Conservation (phyloP, 768 basidiomycete genomes). For the Panellus pusillus region DNA sequence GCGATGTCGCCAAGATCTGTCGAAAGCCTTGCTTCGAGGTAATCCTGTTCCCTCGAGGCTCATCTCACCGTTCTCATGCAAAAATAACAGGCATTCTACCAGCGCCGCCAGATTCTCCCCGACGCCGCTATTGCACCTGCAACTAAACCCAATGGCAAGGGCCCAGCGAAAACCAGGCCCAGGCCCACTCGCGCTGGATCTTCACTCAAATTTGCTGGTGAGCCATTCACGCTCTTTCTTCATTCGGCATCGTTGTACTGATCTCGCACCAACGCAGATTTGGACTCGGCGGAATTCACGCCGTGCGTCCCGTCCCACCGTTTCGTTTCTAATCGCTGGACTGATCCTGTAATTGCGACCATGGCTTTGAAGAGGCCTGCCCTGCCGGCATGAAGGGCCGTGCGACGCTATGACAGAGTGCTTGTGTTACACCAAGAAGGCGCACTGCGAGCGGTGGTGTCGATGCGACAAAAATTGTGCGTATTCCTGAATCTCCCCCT, state of each 20-base stretch:
- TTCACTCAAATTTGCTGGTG: constrained; percentile 3
- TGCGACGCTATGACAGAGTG: constrained; percentile 48
- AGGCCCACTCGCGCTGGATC: neutral
- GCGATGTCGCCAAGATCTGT: constrained; percentile 55
- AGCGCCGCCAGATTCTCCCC: constrained; percentile 6
- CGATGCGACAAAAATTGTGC: constrained; percentile 52
- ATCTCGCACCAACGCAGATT: neutral
- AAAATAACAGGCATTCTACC: constrained; percentile 3
- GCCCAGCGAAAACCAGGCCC: neutral
- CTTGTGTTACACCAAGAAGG: constrained; percentile 47
- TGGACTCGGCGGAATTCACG: constrained; percentile 8
- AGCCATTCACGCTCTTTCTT: neutral
- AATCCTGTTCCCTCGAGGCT: neutral
- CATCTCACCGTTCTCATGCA: neutral
- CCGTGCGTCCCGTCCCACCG: constrained; percentile 26
- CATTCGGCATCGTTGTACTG: neutral
- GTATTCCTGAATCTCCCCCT: constrained; percentile 11
- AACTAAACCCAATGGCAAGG: neutral
- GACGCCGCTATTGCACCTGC: neutral
- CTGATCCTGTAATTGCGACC: neutral
- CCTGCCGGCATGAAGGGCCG: constrained; percentile 58
- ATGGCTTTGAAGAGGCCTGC: constrained; percentile 37
- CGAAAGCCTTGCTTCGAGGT: constrained; percentile 65
- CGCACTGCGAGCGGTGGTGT: constrained; percentile 59
- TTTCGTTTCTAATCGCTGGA: neutral